Percentiles rank a stretch among this genome's conserved stretches.
Evolutionary conservation across 1,139 yeast genomes (phyloP).

Genomic region (Hyphopichia buzzinii): DNA sequence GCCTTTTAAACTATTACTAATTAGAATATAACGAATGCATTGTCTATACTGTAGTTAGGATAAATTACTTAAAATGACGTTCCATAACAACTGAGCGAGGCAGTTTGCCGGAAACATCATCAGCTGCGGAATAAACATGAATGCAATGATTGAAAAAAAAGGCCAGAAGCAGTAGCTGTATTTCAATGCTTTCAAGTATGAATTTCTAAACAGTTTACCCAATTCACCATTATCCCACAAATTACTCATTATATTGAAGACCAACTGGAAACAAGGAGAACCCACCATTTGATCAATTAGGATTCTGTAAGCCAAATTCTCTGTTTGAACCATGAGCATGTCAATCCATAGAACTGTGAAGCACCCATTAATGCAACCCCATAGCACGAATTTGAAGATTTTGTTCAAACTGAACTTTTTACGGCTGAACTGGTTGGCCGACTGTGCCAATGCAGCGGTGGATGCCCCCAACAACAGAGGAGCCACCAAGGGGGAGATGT

Average conservation of each 20-base stretch:
- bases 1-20: too few relatives aligned
- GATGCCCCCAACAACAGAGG: conserved; percentile 45
- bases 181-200: conserved; percentile 48
- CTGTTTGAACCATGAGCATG: conserved; percentile 36
- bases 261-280: conserved; percentile 51
- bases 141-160: conserved; percentile 48
- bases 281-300: conserved; percentile 55
- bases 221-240: conserved; percentile 56
- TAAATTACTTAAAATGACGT: conserved; percentile 45
- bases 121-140: conserved; percentile 45
- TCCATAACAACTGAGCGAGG: conserved; percentile 56
- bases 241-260: conserved; percentile 47
- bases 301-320: conserved; percentile 36
- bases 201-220: conserved; percentile 21
- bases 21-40: too few relatives aligned
- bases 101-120: conserved; percentile 60
- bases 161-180: conserved; percentile 63
- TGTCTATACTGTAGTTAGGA: conserved; percentile 7
- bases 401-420: conserved; percentile 39
- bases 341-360: conserved; percentile 60
- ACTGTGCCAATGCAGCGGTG: conserved; percentile 59
- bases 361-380: conserved; percentile 64
- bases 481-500: conserved; percentile 30
- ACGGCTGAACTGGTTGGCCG: conserved; percentile 49
- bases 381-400: conserved; percentile 49